Evolutionary conservation across 2,329 filamentous ascomycete genomes (phyloP).

Genomic region (Beauveria varroae): DNA sequence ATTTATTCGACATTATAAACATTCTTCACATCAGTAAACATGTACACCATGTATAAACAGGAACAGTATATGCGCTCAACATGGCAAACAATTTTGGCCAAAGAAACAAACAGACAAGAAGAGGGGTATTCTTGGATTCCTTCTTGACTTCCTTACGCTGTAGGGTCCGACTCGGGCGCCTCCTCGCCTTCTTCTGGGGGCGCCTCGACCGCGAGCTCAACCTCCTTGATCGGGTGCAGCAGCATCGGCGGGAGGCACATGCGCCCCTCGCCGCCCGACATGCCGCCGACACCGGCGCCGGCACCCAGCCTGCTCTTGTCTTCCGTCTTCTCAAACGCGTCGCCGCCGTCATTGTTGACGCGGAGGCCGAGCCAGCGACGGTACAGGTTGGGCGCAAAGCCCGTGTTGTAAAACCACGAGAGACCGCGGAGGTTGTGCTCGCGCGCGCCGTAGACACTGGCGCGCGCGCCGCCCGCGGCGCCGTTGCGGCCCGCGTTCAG

Average conservation of each 20-base stretch:
- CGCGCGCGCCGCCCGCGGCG: slow-evolving; percentile 63
- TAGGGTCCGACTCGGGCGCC: slow-evolving; percentile 38
- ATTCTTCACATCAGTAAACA: background rate
- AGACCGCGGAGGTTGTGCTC: slow-evolving; percentile 85
- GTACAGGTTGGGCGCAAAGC: slow-evolving; percentile 76
- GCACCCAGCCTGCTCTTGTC: slow-evolving; percentile 44
- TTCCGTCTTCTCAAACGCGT: slow-evolving; percentile 60
- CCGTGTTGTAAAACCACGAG: slow-evolving; percentile 87
- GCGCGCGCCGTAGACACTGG: slow-evolving; percentile 70
- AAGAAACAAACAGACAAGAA: slow-evolving; percentile 6
- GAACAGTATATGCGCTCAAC: background rate
- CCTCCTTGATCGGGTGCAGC: slow-evolving; percentile 78
- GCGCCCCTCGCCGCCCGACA: slow-evolving; percentile 65
- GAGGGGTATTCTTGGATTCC: background rate
- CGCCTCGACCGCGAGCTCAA: slow-evolving; percentile 57
- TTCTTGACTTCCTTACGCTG: slow-evolving; percentile 18
- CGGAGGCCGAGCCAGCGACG: slow-evolving; percentile 77
- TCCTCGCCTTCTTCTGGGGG: slow-evolving; percentile 40
- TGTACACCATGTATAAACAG: background rate
- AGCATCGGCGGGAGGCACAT: slow-evolving; percentile 91
- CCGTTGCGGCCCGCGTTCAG: slow-evolving; percentile 76
- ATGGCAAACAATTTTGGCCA: background rate
- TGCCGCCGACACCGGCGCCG: slow-evolving; percentile 40
- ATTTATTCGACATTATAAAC: background rate
- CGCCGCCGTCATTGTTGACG: slow-evolving; percentile 71